Evolutionary conservation across 495 filamentous ascomycete genomes (phyloP).

Genomic region (Penicillium coprophilum): DNA sequence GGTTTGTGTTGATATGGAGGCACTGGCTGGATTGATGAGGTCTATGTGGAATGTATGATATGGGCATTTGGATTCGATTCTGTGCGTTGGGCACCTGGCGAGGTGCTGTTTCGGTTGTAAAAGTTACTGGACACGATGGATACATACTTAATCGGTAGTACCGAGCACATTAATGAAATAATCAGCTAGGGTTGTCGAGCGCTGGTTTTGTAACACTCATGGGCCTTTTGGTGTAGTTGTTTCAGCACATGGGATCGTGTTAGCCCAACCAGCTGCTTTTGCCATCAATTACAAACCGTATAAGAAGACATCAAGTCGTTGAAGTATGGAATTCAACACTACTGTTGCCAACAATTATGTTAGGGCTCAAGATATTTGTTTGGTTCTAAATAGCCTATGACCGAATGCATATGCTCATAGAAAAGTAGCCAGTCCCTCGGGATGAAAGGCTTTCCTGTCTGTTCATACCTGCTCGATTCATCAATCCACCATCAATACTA

Average conservation of each 20-base stretch:
- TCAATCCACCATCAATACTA: no score
- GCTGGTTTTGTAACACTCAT: background rate
- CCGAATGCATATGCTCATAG: no score
- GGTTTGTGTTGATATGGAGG: background rate
- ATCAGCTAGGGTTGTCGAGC: background rate
- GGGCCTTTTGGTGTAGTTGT: background rate
- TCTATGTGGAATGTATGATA: slow-evolving; percentile 4
- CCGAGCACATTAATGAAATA: background rate
- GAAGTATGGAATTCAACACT: background rate
- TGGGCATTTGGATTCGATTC: background rate
- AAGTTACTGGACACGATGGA: background rate
- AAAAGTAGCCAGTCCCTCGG: no score
- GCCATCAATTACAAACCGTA: background rate
- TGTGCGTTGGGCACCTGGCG: background rate
- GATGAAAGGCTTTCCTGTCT: no score
- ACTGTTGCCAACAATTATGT: no score
- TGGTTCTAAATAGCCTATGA: no score
- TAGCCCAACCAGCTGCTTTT: background rate
- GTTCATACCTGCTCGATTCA: no score
- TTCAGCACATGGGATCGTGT: background rate
- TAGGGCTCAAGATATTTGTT: background rate
- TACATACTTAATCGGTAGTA: background rate
- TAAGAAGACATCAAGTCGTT: background rate
- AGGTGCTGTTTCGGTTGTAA: background rate
- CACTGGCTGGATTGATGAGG: background rate